These are phyloP conservation scores for Diutina pseudorugosa DNA, from an alignment of 1,139 yeast genomes.

Conservation along the genomic window DNA sequence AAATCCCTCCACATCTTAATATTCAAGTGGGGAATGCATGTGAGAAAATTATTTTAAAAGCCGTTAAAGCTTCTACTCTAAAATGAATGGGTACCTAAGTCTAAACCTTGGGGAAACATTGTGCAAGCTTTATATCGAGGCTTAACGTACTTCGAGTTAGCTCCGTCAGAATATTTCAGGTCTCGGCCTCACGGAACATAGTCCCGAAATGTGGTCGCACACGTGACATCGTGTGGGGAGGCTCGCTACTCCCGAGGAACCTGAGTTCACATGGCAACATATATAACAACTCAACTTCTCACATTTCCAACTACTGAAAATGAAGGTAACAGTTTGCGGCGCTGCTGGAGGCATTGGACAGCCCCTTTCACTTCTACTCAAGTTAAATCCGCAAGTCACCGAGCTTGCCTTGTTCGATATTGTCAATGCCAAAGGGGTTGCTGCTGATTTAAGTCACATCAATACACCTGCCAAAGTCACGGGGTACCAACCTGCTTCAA, in stretches of 20 bases:
- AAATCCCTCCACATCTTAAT: not conserved
- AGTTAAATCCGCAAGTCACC: conserved; percentile 41
- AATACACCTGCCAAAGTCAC: conserved; percentile 44
- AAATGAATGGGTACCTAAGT: too few relatives aligned
- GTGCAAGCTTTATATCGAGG: too few relatives aligned
- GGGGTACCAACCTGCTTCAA: conserved; percentile 49
- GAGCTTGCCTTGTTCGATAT: conserved; percentile 55
- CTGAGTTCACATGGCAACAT: not conserved
- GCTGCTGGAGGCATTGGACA: conserved; percentile 81
- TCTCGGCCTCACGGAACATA: not conserved
- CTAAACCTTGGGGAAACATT: too few relatives aligned
- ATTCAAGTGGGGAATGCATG: not conserved
- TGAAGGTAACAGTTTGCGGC: conserved; percentile 64
- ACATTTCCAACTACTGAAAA: not conserved
- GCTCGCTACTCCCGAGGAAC: not conserved
- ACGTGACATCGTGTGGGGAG: not conserved
- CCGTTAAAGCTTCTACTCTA: too few relatives aligned
- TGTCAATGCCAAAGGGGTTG: conserved; percentile 58
- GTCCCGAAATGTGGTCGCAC: not conserved
- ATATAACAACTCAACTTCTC: not conserved
- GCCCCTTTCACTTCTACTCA: conserved; percentile 55
- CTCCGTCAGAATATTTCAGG: not conserved
- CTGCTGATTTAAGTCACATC: conserved; percentile 65
- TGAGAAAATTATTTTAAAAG: not conserved
- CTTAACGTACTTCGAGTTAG: too few relatives aligned